Evolutionary conservation across 331 rosid species (phyloP), one percentile per base, ranked within the genome.

Genomic region (Stylosanthes scabra): DNA sequence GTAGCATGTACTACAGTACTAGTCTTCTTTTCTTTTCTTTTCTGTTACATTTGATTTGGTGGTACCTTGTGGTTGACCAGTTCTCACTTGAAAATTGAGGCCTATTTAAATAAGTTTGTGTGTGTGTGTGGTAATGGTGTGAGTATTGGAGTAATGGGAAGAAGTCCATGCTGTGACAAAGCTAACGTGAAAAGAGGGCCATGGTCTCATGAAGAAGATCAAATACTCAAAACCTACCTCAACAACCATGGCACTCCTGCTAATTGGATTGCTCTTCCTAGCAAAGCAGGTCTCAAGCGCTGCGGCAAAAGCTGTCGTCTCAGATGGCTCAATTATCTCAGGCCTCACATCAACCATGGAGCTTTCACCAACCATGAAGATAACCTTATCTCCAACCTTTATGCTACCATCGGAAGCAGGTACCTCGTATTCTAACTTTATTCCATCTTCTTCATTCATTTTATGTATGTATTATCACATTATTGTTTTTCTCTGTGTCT

Each of bases 391-490:
- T 47, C 14, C 54, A 47, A 15, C 54, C 54, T 47, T 12, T 47
- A 47, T 47, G 54, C 54, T 12, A 47, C 54, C 54, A 47, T 47
- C 5, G 54, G 54, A 47, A 47, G 54, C 54, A 47, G 54, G 54
- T n/a, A 20, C 25, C 25, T 20, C 1, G 1, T 20, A 20, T 20
- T 20, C 25, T 20, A 20, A 20, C 25, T 20, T 20, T 20, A 20
- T 20, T 20, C 25, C 25, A 20, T 44, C 37, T 31, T 31, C 37
- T 31, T 31, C 37, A 31, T 31, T 31, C 37, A 31, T 31, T 31
- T 31, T 31, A 31, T 31, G 37, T 31, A 31, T 31, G 37, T 31
- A 31, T 31, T 31, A 31, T 5, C 5, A 31, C 37, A 5, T 31
- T 31, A 5, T 31, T 31, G 4, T 31, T 31, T 31, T 31, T 31